Evolutionary conservation across 495 filamentous ascomycete species (phyloP).

Genomic region (Oleoguttula mirabilis): DNA sequence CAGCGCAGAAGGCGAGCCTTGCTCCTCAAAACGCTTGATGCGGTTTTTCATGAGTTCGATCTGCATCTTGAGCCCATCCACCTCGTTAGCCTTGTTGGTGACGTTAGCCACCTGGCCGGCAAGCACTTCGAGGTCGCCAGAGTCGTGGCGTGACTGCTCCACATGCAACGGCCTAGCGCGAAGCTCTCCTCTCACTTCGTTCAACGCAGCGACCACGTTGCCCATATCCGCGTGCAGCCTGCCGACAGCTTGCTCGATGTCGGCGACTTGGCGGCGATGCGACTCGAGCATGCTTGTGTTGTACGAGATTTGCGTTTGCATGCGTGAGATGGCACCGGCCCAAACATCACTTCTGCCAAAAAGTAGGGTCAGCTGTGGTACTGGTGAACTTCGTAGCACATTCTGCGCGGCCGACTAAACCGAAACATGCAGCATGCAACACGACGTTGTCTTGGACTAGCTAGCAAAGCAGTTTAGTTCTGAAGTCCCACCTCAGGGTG

Average conservation of each 20-base stretch:
- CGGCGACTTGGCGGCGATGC: constrained; percentile 16
- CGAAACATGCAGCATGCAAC: no score
- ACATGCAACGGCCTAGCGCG: neutral
- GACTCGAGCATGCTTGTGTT: constrained; percentile 25
- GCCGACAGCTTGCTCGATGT: constrained; percentile 23
- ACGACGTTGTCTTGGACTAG: no score
- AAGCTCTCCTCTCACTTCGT: constrained; percentile 17
- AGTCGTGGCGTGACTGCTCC: constrained; percentile 3
- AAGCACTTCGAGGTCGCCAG: constrained; percentile 23
- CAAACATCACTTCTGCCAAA: constrained; percentile 16
- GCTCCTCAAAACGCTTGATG: constrained; percentile 28
- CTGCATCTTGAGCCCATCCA: constrained; percentile 29
- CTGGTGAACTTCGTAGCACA: no score
- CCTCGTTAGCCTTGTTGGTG: constrained; percentile 26
- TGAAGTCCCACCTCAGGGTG: no score
- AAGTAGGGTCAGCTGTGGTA: no score
- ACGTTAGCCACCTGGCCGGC: constrained; percentile 17
- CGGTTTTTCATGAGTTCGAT: constrained; percentile 29
- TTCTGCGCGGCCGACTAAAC: no score
- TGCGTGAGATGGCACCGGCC: constrained; percentile 23
- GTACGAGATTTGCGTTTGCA: constrained; percentile 27
- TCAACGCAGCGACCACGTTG: constrained; percentile 20
- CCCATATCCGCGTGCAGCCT: constrained; percentile 23
- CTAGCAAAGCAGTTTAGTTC: no score
- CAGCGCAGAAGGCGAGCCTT: constrained; percentile 1